phyloP scores from a whole-genome alignment of 1,284 basidiomycete genomes.

The Thecaphora thlaspeos region DNA sequence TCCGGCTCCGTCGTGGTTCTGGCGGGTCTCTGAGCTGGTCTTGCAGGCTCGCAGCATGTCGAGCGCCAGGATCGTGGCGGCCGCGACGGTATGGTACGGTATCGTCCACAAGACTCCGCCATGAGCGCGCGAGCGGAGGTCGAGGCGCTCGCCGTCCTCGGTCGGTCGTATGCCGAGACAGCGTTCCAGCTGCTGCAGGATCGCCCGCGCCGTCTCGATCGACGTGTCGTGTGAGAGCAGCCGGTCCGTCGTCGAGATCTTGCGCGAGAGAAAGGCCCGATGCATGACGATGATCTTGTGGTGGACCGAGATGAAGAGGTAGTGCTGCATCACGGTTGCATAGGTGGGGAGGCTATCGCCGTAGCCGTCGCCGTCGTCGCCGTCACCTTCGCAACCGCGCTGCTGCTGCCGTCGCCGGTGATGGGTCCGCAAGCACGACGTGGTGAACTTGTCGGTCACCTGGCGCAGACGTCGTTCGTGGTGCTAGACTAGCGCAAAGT shows the following conservation, averaged over 20 bases:
- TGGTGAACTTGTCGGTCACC: slow-evolving; percentile 28
- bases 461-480: slow-evolving; percentile 29
- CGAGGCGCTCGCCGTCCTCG: slow-evolving; percentile 19
- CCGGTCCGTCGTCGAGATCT: slow-evolving; percentile 19
- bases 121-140: slow-evolving; percentile 30
- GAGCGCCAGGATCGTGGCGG: slow-evolving; percentile 32
- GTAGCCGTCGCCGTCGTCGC: background rate
- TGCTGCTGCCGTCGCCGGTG: too few species aligned
- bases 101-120: slow-evolving; percentile 40
- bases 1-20: background rate
- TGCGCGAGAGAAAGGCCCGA: slow-evolving; percentile 33
- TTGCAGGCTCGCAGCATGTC: slow-evolving; percentile 17
- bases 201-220: slow-evolving; percentile 33
- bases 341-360: slow-evolving; percentile 14
- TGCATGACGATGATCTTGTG: slow-evolving; percentile 43
- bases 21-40: background rate
- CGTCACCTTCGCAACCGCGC: too few species aligned
- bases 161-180: slow-evolving; percentile 17
- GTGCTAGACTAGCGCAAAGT: slow-evolving; percentile 21
- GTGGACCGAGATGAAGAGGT: slow-evolving; percentile 37
- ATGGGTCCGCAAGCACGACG: background rate
- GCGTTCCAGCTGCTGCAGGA: slow-evolving; percentile 29
- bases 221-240: slow-evolving; percentile 25
- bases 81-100: slow-evolving; percentile 37
- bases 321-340: slow-evolving; percentile 29